These are phyloP conservation scores for Tetradesmus obliquus DNA, from an alignment of 139 green algal genomes.

Conservation along the genomic window DNA sequence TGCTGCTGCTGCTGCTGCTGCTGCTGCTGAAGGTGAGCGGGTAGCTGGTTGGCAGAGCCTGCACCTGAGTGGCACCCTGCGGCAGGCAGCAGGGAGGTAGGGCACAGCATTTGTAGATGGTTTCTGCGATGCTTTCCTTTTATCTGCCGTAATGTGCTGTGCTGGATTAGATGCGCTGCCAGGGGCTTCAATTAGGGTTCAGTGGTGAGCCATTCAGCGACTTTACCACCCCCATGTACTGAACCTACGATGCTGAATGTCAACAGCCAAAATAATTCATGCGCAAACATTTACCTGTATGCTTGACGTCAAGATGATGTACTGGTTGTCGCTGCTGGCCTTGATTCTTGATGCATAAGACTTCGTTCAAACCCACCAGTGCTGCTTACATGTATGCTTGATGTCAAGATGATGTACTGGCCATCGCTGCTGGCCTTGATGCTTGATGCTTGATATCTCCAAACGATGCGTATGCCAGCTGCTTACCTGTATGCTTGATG, in stretches of 20 bases:
- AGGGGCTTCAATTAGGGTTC: too few species aligned
- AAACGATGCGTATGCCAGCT: too few species aligned
- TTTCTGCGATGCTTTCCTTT: too few species aligned
- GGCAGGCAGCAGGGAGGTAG: not conserved
- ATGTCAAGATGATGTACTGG: not conserved
- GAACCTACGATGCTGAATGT: too few species aligned
- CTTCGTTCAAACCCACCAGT: not conserved
- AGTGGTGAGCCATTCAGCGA: too few species aligned
- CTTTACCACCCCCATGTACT: too few species aligned
- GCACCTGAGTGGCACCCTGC: not conserved
- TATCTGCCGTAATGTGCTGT: too few species aligned
- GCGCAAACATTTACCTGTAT: not conserved
- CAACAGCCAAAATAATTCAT: too few species aligned
- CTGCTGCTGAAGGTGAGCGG: not conserved
- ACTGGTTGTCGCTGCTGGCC: too few species aligned
- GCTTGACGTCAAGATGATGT: not conserved
- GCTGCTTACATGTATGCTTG: not conserved
- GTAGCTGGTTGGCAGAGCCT: constrained; percentile 1
- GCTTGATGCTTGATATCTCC: too few species aligned
- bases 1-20: not conserved
- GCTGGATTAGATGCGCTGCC: too few species aligned
- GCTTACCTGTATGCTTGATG: not conserved
- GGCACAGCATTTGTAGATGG: not conserved
- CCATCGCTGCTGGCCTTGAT: not conserved
- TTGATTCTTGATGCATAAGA: not conserved